phyloP scores from a whole-genome alignment of 768 basidiomycete species.

The Hypholoma sublateritium region DNA sequence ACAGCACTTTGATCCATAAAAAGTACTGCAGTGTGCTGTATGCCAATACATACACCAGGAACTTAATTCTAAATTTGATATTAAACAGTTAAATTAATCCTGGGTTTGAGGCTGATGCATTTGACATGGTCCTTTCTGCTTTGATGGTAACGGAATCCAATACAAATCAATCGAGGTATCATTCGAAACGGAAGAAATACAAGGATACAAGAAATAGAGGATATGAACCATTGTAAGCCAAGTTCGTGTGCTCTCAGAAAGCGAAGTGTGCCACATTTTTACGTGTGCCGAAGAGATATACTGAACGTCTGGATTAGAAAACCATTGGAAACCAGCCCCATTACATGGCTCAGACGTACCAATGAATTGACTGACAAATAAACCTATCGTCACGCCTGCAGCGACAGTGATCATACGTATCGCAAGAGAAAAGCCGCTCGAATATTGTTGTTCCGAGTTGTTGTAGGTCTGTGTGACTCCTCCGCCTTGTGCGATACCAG shows the following conservation, averaged over 20 bases:
- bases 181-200: no score
- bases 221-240: no score
- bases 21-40: no score
- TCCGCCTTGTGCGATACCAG: constrained; percentile 74
- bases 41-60: no score
- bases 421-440: constrained; percentile 76
- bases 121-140: no score
- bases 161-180: no score
- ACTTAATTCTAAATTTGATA: no score
- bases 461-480: constrained; percentile 62
- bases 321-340: background rate
- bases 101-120: no score
- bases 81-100: no score
- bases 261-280: constrained; percentile 77
- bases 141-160: no score
- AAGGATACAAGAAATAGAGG: no score
- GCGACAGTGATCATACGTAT: constrained; percentile 83
- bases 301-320: constrained; percentile 20
- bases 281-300: constrained; percentile 73
- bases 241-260: constrained; percentile 41
- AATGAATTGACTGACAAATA: constrained; percentile 78
- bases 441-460: constrained; percentile 67
- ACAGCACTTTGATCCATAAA: no score
- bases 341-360: constrained; percentile 27
- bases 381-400: constrained; percentile 81